Conservation (phyloP, 345 rosid species). For the Balakata baccata region DNA sequence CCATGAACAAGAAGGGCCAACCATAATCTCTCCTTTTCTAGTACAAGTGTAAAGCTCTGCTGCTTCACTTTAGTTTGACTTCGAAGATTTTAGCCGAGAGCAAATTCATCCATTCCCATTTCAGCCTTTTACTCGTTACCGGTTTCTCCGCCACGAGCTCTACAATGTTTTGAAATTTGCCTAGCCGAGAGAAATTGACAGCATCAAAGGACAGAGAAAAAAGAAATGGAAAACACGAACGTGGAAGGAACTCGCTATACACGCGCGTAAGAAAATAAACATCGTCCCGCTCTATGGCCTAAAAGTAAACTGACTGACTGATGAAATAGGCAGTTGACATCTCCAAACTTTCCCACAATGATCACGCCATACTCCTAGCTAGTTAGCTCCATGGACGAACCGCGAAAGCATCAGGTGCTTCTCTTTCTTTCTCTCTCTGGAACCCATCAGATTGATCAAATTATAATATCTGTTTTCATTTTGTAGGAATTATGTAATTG, state of each 20-base stretch:
- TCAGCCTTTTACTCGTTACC: too few relatives aligned
- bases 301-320: too few relatives aligned
- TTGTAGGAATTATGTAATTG: background rate
- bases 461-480: background rate
- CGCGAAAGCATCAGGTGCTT: constrained; percentile 67
- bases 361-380: background rate
- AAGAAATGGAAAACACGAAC: background rate
- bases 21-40: too few relatives aligned
- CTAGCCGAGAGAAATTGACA: too few relatives aligned
- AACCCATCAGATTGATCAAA: background rate
- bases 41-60: background rate
- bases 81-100: too few relatives aligned
- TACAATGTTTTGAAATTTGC: too few relatives aligned
- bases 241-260: background rate
- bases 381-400: constrained; percentile 50
- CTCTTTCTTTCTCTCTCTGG: background rate
- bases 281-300: too few relatives aligned
- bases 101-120: too few relatives aligned
- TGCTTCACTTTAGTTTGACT: background rate
- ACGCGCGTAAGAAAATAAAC: background rate
- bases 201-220: background rate
- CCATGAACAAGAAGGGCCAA: constrained; percentile 23
- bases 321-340: background rate
- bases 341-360: background rate
- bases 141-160: background rate